phyloP scores from a whole-genome alignment of 257 asterid genomes.

The Nemophila menziesii region DNA sequence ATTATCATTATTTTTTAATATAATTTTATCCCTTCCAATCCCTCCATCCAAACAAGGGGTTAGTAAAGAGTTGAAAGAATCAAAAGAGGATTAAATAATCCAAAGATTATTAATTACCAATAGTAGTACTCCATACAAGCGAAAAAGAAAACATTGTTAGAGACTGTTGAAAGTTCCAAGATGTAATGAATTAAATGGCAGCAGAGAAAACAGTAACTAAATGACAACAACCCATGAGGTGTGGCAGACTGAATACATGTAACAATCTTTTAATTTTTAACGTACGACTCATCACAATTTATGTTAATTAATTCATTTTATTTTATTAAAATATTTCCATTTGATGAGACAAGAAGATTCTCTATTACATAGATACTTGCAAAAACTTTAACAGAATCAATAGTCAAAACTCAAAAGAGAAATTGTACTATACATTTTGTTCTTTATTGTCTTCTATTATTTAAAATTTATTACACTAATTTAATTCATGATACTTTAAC shows the following conservation, averaged over 20 bases:
- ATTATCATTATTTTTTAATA: too few species aligned
- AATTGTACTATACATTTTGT: neutral
- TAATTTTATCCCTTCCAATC: too few species aligned
- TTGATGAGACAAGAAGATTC: neutral
- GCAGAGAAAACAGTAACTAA: constrained; percentile 9
- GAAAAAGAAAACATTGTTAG: neutral
- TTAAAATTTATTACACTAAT: too few species aligned
- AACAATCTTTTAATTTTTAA: constrained; percentile 12
- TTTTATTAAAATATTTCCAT: neutral
- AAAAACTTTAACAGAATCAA: neutral
- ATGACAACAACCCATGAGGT: constrained; percentile 3
- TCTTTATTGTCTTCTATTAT: too few species aligned
- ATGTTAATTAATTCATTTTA: neutral
- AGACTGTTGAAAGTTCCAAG: neutral
- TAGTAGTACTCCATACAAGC: too few species aligned
- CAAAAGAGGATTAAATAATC: neutral
- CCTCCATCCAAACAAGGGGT: too few species aligned
- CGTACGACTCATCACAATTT: constrained; percentile 6
- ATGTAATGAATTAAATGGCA: neutral
- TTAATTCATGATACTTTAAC: too few species aligned
- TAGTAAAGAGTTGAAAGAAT: neutral
- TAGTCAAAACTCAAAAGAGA: neutral
- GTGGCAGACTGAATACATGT: constrained; percentile 6
- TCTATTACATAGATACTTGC: neutral
- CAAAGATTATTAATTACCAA: too few species aligned